Conservation (phyloP, 2,329 filamentous ascomycete genomes). For the Colletotrichum lentis region DNA sequence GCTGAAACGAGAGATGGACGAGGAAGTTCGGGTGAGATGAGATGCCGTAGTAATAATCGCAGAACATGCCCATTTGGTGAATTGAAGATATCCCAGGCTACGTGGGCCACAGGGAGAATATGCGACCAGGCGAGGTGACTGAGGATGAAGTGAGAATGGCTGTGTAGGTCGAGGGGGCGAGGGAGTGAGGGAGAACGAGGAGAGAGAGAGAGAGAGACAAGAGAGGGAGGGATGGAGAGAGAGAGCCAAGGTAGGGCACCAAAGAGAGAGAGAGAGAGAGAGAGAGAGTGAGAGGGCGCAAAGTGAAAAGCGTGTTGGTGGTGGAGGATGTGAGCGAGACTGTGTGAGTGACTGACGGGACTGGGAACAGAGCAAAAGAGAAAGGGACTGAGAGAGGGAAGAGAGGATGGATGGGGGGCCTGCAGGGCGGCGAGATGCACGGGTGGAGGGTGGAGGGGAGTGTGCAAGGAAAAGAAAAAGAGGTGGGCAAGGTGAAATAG, state of each 20-base stretch:
- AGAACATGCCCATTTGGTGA: no score
- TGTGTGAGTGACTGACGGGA: constrained; percentile 26
- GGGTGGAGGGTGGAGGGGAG: constrained; percentile 10
- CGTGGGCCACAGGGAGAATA: no score
- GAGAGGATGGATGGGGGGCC: constrained; percentile 35
- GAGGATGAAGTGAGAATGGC: no score
- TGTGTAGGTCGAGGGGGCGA: no score
- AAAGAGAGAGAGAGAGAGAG: constrained; percentile 14
- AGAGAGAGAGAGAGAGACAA: constrained; percentile 4
- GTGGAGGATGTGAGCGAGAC: constrained; percentile 12
- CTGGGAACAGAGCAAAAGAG: constrained; percentile 12
- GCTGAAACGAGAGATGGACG: constrained; percentile 33
- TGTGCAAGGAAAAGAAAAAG: constrained; percentile 16
- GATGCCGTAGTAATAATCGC: constrained; percentile 1
- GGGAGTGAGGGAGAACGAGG: background rate
- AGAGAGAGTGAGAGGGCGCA: constrained; percentile 1
- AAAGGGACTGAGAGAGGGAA: constrained; percentile 30
- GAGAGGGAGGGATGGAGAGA: background rate
- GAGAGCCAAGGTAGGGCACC: background rate
- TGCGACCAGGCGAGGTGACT: no score
- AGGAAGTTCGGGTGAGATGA: background rate
- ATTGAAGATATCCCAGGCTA: no score
- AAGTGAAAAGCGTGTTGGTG: constrained; percentile 21
- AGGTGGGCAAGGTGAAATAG: constrained; percentile 3
- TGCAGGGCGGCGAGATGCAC: constrained; percentile 37